Conservation (phyloP, 169 alveolate genomes). For the Eimeria acervulina region DNA sequence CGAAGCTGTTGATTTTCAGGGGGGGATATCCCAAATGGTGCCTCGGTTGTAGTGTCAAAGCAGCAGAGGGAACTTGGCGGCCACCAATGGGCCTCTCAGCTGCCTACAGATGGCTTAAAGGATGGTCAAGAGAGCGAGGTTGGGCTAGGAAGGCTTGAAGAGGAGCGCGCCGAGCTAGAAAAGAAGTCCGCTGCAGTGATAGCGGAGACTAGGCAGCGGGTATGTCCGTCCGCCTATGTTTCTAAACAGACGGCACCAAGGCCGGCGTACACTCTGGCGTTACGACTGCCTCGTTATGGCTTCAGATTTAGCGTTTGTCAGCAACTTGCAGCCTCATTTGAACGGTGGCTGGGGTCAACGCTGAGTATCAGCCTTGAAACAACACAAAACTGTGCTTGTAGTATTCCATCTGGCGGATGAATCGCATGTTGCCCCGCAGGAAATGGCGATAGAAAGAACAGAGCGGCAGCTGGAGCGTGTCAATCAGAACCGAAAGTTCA, state of each 20-base stretch:
- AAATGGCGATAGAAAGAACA: conserved; percentile 32
- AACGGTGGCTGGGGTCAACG: background rate
- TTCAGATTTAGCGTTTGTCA: background rate
- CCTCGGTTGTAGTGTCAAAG: background rate
- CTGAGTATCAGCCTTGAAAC: background rate
- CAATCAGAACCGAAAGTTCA: conserved; percentile 54
- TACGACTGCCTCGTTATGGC: background rate
- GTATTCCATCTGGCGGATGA: background rate
- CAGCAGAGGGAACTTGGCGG: background rate
- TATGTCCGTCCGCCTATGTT: background rate
- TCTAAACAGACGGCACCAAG: background rate
- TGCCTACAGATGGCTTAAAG: conserved; percentile 54
- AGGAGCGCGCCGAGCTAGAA: conserved; percentile 43
- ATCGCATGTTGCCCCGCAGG: conserved; percentile 1
- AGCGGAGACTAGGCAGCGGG: conserved; percentile 65
- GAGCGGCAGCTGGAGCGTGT: conserved; percentile 68
- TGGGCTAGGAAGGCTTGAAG: conserved; percentile 32
- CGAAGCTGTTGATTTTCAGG: background rate
- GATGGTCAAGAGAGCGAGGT: conserved; percentile 12
- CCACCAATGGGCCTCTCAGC: conserved; percentile 37
- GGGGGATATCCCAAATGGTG: background rate
- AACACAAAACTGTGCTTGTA: background rate
- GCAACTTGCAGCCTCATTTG: background rate
- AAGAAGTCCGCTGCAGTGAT: conserved; percentile 21
- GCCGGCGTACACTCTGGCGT: background rate